Evolutionary conservation across 2,329 filamentous ascomycete species (phyloP), one percentile per base, ranked within the genome.

Genomic region (Stemphylium vesicarium): DNA sequence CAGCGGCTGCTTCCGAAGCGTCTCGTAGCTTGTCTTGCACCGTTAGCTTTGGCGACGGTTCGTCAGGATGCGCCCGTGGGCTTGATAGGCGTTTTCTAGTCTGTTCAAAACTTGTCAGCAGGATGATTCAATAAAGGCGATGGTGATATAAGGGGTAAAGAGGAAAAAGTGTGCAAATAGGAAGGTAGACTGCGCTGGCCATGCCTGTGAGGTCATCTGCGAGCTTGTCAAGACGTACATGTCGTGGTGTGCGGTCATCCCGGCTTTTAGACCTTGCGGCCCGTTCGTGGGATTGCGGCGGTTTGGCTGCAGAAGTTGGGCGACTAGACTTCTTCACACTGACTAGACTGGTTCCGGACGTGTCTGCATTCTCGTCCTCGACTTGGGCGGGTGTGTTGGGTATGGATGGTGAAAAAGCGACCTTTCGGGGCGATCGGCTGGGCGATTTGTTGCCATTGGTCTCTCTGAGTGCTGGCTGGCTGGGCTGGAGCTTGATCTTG

Each of bases 21-120:
- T 72, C 75, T 45, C 71, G 75, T 47, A 82, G 74, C 63, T 81
- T 82, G 52, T 82, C 78, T 52, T 78, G 72, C 45, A 81, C 74
- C 3, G 77, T 80, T 50, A 80, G 60, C 64, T 73, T 79, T 35
- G 67, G 74, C 50, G 61, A 77, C 48, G 65, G 71, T 60, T 75
- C 75, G 11, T 75, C 75, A 31, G 67, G 68, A 46, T 77, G 75
- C 13, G 69, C 62, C 45, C 66, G 66, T 52, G 75, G 71, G 46
- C 74, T 76, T 4, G 74, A 77, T 16, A 65, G 67, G 18, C 74
- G 71, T 57, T 78, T 78, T 42, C 66, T 72, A 24, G 68, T 64
- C 71, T 75, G 71, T 46, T 55, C 60, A 22, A 63, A 63, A 29
- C 24, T 72, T 68, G 46, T 77, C 65, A 67, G 67, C 63, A 12